These are phyloP conservation scores for Nicotiana noctiflora DNA, from an alignment of 257 asterid species.

Conservation along the genomic window DNA sequence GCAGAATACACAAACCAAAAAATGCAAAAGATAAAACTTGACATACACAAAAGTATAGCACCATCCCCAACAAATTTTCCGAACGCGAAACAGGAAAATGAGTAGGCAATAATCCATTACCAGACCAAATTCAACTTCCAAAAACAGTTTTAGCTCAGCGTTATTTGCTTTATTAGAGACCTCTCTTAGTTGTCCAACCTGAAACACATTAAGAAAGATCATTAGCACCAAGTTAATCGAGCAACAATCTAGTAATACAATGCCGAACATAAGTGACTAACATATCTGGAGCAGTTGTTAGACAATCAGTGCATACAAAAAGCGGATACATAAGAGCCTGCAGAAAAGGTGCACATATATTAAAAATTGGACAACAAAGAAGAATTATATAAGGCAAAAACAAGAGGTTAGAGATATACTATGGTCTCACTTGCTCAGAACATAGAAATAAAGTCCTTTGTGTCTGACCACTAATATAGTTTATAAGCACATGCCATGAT, in stretches of 20 bases:
- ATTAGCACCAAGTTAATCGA: conserved; percentile 7
- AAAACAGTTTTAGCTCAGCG: conserved; percentile 62
- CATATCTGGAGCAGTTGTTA: background rate
- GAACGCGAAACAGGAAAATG: conserved; percentile 9
- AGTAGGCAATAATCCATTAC: conserved; percentile 28
- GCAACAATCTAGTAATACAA: background rate
- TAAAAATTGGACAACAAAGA: too few species aligned
- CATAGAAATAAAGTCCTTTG: too few species aligned
- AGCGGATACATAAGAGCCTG: too few species aligned
- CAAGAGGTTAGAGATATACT: too few species aligned
- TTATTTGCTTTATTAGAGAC: conserved; percentile 60
- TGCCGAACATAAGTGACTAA: background rate
- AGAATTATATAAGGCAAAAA: too few species aligned
- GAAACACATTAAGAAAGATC: conserved; percentile 10
- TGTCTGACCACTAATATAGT: too few species aligned
- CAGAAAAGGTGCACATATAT: too few species aligned
- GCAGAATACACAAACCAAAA: conserved; percentile 1
- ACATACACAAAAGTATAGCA: background rate
- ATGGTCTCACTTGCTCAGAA: too few species aligned
- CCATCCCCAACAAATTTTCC: background rate
- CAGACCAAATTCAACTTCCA: conserved; percentile 65
- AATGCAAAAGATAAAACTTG: conserved; percentile 2
- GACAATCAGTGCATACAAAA: background rate
- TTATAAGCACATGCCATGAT: too few species aligned
- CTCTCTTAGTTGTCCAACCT: conserved; percentile 82